Base-by-base conservation (phyloP, 202 grass and related monocot species). In the Panicum hallii region DNA sequence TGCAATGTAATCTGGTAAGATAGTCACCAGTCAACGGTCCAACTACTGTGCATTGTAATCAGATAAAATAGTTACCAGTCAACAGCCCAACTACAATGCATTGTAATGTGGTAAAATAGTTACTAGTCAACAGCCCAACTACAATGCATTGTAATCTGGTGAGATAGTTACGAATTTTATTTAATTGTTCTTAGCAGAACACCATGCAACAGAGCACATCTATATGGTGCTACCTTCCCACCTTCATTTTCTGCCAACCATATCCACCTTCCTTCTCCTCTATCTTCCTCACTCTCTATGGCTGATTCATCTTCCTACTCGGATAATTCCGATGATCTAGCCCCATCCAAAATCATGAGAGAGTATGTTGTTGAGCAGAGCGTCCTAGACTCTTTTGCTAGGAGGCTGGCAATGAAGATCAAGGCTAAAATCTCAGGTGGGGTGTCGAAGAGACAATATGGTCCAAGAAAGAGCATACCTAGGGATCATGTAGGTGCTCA, bases 401-500 rank as follows among this genome's bases (percentile, higher is more conserved):
- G 8, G 15, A 55, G 30, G 1, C 7, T 55, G 1, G 0, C 48
- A 55, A 20, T 9, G 3, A 74, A 55, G 49, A 38, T 74, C 28
- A 74, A 74, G 30, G 4, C 30, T 22, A 20, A 3, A 16, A 11
- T 46, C 7, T 68, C 9, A 11, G 10, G 1, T 3, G 20, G 2
- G 19, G 20, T 1, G 13, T 44, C 67, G 19, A 13, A 19, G 8
- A 7, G 71, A 55, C 16, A 0, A 4, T 20, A 34, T 74, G 71
- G 71, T 55, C 30, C 71, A 54, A 74, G 71, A 10, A 74, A 74
- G 48, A 74, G 48, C 28, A 74, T 74, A 2, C 28, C 0, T 0
- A 74, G 71, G 71, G 70, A 54, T 40, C 71, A 74, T 55, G 71
- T 0, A 5, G 71, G 30, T 75, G 50, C 67, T 12, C 67, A 70